Conservation (phyloP, 768 basidiomycete species). For the Hygrophoropsis aurantiaca region DNA sequence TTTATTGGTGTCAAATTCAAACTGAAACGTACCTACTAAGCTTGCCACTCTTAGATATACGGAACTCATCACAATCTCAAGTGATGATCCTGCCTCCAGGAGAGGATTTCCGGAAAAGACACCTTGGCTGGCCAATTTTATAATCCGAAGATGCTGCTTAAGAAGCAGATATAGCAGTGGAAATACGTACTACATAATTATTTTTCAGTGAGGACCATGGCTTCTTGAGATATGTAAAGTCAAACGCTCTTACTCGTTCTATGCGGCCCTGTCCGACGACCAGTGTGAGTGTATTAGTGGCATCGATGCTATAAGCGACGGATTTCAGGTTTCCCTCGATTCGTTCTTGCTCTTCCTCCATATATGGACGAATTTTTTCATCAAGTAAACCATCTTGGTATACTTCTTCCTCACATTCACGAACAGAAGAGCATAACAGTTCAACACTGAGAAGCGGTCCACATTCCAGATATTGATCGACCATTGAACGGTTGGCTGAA, state of each 20-base stretch:
- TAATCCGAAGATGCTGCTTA: slow-evolving; percentile 31
- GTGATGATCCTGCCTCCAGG: slow-evolving; percentile 17
- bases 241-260: slow-evolving; percentile 25
- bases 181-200: slow-evolving; percentile 27
- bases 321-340: slow-evolving; percentile 26
- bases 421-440: slow-evolving; percentile 10
- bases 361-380: slow-evolving; percentile 23
- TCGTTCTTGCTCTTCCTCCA: slow-evolving; percentile 22
- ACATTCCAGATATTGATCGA: slow-evolving; percentile 25
- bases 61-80: slow-evolving; percentile 16
- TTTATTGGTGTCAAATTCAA: not conserved
- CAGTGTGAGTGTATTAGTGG: slow-evolving; percentile 25
- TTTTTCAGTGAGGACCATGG: not conserved
- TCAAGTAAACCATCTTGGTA: slow-evolving; percentile 7
- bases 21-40: slow-evolving; percentile 19
- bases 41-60: slow-evolving; percentile 20
- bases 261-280: slow-evolving; percentile 33
- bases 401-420: slow-evolving; percentile 15
- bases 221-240: not conserved
- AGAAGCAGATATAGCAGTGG: slow-evolving; percentile 36
- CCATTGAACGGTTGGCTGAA: slow-evolving; percentile 17
- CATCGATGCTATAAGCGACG: slow-evolving; percentile 32
- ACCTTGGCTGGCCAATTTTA: slow-evolving; percentile 23
- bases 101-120: slow-evolving; percentile 29
- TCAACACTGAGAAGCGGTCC: not conserved